Conservation (phyloP, 345 rosid species). For the Lagerstroemia speciosa region DNA sequence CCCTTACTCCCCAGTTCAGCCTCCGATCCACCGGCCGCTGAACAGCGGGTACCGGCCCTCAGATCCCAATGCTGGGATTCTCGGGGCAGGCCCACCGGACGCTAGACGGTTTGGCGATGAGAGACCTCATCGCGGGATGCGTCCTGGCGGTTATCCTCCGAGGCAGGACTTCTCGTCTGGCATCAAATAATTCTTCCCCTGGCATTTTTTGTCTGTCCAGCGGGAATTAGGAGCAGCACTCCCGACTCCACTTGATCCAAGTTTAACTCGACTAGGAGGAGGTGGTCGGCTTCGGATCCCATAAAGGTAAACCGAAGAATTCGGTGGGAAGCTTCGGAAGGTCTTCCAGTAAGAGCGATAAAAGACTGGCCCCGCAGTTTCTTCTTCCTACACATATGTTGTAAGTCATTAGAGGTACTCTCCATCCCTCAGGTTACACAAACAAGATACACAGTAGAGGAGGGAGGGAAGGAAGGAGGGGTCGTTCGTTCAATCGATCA, state of each 20-base stretch:
- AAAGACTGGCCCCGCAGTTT: not conserved
- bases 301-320: not conserved
- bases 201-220: conserved; percentile 3
- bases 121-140: conserved; percentile 44
- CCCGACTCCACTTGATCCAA: not conserved
- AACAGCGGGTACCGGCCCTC: conserved; percentile 26
- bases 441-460: not conserved
- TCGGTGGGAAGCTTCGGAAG: not conserved
- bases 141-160: conserved; percentile 54
- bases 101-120: conserved; percentile 33
- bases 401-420: not conserved
- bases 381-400: not conserved
- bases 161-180: conserved; percentile 48
- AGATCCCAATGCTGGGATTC: conserved; percentile 88
- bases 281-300: not conserved
- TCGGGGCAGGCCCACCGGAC: conserved; percentile 88
- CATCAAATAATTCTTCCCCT: conserved; percentile 19
- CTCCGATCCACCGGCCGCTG: conserved; percentile 33
- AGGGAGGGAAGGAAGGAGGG: not conserved
- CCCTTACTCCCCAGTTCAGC: conserved; percentile 29
- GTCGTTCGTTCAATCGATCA: conserved; percentile 6
- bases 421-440: not conserved
- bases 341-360: not conserved
- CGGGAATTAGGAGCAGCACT: not conserved
- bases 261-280: conserved; percentile 9